phyloP scores from a whole-genome alignment of 1,284 basidiomycete species.

The Coniferiporia weirii region DNA sequence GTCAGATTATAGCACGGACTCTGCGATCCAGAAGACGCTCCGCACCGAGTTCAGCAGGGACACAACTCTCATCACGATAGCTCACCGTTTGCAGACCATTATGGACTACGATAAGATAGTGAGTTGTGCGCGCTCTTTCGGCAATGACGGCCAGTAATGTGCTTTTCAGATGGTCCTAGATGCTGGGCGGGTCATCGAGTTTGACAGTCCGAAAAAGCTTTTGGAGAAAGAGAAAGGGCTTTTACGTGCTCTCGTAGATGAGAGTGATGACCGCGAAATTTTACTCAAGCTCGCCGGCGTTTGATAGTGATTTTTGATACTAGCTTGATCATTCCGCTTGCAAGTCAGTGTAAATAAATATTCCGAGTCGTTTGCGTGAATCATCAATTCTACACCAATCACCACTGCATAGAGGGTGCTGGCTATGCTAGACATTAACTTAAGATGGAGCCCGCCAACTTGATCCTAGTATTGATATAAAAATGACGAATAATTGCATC shows the following conservation, averaged over 20 bases:
- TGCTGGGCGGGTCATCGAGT: constrained; percentile 28
- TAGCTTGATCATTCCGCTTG: neutral
- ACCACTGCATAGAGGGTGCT: too few relatives aligned
- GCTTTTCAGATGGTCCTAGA: constrained; percentile 31
- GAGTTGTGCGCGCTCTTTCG: constrained; percentile 8
- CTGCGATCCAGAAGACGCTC: constrained; percentile 21
- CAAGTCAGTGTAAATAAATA: too few relatives aligned
- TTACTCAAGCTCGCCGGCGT: constrained; percentile 19
- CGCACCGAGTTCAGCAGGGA: constrained; percentile 23
- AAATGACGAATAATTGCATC: too few relatives aligned
- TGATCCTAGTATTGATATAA: too few relatives aligned
- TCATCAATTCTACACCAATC: too few relatives aligned
- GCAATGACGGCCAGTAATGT: neutral
- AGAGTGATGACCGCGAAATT: constrained; percentile 15
- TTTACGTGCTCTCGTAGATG: constrained; percentile 16
- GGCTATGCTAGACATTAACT: too few relatives aligned
- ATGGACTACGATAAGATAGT: constrained; percentile 32
- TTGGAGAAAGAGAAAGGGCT: constrained; percentile 12
- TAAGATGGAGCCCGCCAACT: too few relatives aligned
- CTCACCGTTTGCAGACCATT: constrained; percentile 33
- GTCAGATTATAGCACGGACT: constrained; percentile 22
- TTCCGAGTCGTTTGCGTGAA: too few relatives aligned
- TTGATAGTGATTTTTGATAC: neutral
- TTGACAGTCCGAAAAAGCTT: constrained; percentile 14
- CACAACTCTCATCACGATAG: constrained; percentile 31